A percentile compares a stretch with the other conserved stretches of the same genome.
These are phyloP conservation scores for Fusarium haematococcum DNA, from an alignment of 2,329 filamentous ascomycete genomes.

Conservation along the genomic window DNA sequence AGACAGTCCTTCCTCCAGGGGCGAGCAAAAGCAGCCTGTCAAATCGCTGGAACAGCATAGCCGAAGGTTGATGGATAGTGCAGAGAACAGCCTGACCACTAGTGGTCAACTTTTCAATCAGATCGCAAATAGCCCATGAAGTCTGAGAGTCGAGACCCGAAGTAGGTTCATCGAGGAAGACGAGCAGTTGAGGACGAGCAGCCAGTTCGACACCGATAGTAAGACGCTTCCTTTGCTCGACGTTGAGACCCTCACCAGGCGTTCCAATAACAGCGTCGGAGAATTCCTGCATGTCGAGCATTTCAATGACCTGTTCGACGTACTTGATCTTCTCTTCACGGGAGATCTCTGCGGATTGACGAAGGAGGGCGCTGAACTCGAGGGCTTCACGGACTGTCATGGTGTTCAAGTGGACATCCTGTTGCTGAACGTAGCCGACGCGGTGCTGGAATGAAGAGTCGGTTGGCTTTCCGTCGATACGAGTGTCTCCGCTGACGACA, in stretches of 20 bases:
- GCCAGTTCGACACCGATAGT: slow-evolving; percentile 83
- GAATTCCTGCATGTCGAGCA: slow-evolving; percentile 66
- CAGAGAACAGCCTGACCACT: slow-evolving; percentile 59
- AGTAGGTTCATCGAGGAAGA: slow-evolving; percentile 83
- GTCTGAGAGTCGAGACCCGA: slow-evolving; percentile 82
- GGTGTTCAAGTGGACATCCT: slow-evolving; percentile 77
- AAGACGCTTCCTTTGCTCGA: slow-evolving; percentile 65
- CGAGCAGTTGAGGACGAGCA: slow-evolving; percentile 76
- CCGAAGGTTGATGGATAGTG: slow-evolving; percentile 61
- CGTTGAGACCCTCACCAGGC: slow-evolving; percentile 65
- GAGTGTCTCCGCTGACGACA: slow-evolving; percentile 76
- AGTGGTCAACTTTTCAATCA: slow-evolving; percentile 73
- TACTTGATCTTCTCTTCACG: slow-evolving; percentile 43
- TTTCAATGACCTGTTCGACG: slow-evolving; percentile 46
- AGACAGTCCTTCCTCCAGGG: slow-evolving; percentile 68
- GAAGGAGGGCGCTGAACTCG: slow-evolving; percentile 74
- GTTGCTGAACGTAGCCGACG: slow-evolving; percentile 79
- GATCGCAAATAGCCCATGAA: slow-evolving; percentile 78
- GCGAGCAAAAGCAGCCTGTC: slow-evolving; percentile 68
- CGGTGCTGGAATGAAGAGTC: slow-evolving; percentile 75
- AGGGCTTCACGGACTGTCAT: slow-evolving; percentile 66
- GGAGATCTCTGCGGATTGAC: slow-evolving; percentile 70
- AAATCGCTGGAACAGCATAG: slow-evolving; percentile 60
- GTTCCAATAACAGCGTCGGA: slow-evolving; percentile 70
- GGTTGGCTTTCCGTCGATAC: slow-evolving; percentile 73